phyloP scores from a whole-genome alignment of 805 yeast genomes.

The Suhomyces vadensis region DNA sequence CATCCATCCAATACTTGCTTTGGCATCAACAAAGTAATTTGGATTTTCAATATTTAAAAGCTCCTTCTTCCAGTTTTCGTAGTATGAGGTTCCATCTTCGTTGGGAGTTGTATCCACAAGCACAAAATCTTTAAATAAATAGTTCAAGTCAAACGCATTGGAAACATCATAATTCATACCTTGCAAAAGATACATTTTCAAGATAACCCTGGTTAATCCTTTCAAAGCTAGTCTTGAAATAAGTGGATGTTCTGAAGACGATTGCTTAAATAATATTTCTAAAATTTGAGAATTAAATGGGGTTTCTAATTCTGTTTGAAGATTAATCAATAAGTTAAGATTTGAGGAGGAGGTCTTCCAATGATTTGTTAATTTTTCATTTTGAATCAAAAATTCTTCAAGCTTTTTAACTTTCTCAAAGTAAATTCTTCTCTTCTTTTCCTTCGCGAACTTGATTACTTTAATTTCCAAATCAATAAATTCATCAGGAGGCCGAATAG shows the following conservation, averaged over 20 bases:
- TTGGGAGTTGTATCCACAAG: conserved; percentile 44
- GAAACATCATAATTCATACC: conserved; percentile 48
- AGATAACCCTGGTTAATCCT: conserved; percentile 52
- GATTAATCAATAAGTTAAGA: conserved; percentile 49
- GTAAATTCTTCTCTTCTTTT: conserved; percentile 49
- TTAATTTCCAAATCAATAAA: conserved; percentile 57
- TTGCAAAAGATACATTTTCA: conserved; percentile 47
- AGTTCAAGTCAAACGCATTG: conserved; percentile 42
- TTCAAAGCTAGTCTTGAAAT: conserved; percentile 60
- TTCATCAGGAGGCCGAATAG: conserved; percentile 63
- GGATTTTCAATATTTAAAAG: conserved; percentile 50
- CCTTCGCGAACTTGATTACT: conserved; percentile 64
- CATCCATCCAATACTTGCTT: conserved; percentile 63
- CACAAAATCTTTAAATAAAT: conserved; percentile 35
- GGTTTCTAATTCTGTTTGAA: conserved; percentile 57
- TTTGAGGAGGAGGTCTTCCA: conserved; percentile 60
- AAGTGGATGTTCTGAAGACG: conserved; percentile 67
- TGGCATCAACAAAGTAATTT: conserved; percentile 56
- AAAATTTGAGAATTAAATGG: conserved; percentile 41
- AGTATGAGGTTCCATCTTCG: conserved; percentile 33
- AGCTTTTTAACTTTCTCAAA: conserved; percentile 42
- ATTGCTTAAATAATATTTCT: conserved; percentile 44
- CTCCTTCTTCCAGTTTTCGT: conserved; percentile 49
- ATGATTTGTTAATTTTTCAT: conserved; percentile 36
- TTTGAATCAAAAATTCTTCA: conserved; percentile 34